Conservation (phyloP, 306 rosid species). For the Spatholobus suberectus region DNA sequence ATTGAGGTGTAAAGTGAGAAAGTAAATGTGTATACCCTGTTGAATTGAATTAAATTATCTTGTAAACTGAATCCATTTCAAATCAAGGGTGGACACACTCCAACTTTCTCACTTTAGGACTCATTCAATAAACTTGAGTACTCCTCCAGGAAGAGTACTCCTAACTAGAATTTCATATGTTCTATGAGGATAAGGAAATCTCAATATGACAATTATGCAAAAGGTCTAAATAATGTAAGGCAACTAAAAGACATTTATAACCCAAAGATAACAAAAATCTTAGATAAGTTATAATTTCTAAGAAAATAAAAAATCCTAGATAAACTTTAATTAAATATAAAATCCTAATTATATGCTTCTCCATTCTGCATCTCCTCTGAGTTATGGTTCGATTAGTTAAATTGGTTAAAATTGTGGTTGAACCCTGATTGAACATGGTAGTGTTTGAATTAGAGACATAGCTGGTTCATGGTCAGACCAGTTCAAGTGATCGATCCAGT, state of each 20-base stretch:
- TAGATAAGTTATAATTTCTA: not conserved
- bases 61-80: not conserved
- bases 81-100: not conserved
- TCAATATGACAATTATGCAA: not conserved
- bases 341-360: not conserved
- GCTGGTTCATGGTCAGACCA: not conserved
- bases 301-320: not conserved
- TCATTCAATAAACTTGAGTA: not conserved
- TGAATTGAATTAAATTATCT: not conserved
- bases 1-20: not conserved
- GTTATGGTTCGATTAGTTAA: not conserved
- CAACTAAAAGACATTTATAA: not conserved
- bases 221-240: not conserved
- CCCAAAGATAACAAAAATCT: not conserved
- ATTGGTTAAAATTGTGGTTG: not conserved
- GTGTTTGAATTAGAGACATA: not conserved
- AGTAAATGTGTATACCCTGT: not conserved
- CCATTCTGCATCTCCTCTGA: not conserved
- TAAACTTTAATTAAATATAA: not conserved
- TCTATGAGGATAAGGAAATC: not conserved
- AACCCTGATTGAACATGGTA: not conserved
- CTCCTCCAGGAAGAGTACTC: not conserved
- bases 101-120: not conserved
- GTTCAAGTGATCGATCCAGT: not conserved
- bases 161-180: not conserved